phyloP scores from a whole-genome alignment of 1,284 basidiomycete genomes.

The Malassezia yamatoensis region DNA sequence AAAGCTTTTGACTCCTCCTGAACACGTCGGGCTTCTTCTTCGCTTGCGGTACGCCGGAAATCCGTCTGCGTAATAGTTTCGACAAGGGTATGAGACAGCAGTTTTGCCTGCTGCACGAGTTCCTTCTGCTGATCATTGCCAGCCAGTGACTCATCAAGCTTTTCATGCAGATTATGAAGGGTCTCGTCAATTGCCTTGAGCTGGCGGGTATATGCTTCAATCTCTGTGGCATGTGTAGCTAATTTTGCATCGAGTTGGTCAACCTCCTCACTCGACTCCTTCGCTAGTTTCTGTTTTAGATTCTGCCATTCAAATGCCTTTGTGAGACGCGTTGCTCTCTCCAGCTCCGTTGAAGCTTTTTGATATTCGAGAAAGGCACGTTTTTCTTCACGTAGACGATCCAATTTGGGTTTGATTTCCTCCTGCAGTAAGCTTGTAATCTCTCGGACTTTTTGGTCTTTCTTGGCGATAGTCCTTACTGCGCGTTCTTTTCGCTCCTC shows the following conservation, averaged over 20 bases:
- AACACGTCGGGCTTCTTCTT: constrained; percentile 67
- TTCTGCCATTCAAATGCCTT: constrained; percentile 78
- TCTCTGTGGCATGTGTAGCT: constrained; percentile 46
- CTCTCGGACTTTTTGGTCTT: constrained; percentile 91
- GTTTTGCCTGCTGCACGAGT: constrained; percentile 66
- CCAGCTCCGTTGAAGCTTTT: constrained; percentile 77
- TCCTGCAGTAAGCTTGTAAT: constrained; percentile 59
- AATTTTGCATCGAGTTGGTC: constrained; percentile 35
- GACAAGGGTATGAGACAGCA: constrained; percentile 71
- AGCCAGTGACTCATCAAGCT: constrained; percentile 55
- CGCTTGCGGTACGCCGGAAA: constrained; percentile 65
- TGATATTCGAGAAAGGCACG: constrained; percentile 81
- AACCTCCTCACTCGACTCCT: constrained; percentile 47
- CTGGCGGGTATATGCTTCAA: constrained; percentile 38
- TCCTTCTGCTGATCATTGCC: constrained; percentile 52
- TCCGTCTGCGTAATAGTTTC: constrained; percentile 79
- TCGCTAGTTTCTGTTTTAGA: constrained; percentile 44
- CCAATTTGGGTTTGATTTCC: constrained; percentile 89
- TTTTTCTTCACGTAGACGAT: constrained; percentile 82
- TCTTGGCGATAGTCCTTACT: constrained; percentile 90
- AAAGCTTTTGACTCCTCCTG: constrained; percentile 55
- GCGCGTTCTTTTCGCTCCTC: constrained; percentile 98
- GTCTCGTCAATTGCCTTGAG: constrained; percentile 51
- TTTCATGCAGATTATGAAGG: constrained; percentile 50
- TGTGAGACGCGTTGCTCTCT: constrained; percentile 72